phyloP scores from a whole-genome alignment of 768 basidiomycete genomes.

The Tubosaeta brunneosetosa region DNA sequence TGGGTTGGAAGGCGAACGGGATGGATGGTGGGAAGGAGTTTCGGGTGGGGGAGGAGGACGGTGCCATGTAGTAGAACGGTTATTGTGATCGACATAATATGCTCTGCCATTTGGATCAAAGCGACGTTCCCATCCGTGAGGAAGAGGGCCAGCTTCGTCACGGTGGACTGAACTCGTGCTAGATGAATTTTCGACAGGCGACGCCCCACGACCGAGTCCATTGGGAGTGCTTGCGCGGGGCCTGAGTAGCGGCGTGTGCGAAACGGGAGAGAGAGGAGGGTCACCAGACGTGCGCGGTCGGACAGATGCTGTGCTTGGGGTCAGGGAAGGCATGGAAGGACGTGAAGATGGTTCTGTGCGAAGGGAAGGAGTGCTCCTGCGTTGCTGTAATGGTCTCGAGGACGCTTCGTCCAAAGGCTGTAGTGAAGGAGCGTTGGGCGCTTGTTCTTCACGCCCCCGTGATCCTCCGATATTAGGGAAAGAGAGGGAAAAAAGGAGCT shows the following conservation, averaged over 20 bases:
- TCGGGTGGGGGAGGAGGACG: conserved; percentile 35
- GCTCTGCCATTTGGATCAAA: conserved; percentile 58
- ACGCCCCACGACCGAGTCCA: conserved; percentile 5
- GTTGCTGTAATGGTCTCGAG: conserved; percentile 10
- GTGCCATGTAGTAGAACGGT: conserved; percentile 78
- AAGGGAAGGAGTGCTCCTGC: conserved; percentile 23
- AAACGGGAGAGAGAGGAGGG: conserved; percentile 2
- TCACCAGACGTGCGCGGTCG: conserved; percentile 19
- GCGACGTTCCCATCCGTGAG: conserved; percentile 81
- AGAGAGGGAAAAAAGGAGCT: conserved; percentile 64
- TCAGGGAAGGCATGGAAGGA: conserved; percentile 20
- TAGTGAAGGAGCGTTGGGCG: conserved; percentile 12
- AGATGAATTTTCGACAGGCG: conserved; percentile 1
- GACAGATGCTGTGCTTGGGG: conserved; percentile 5
- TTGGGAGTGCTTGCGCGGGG: conserved; percentile 8
- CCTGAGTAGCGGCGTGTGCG: conserved; percentile 14
- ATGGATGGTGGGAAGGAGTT: conserved; percentile 18
- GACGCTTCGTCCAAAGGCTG: conserved; percentile 13
- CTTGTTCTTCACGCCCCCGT: conserved; percentile 16
- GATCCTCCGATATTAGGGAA: conserved; percentile 30
- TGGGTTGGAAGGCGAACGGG: conserved; percentile 14
- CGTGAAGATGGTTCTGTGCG: conserved; percentile 18
- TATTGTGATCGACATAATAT: conserved; percentile 88
- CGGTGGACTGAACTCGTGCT: conserved; percentile 34
- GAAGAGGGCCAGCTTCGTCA: conserved; percentile 61